Base-by-base conservation (phyloP, 768 basidiomycete species). In the Serendipita indica region DNA sequence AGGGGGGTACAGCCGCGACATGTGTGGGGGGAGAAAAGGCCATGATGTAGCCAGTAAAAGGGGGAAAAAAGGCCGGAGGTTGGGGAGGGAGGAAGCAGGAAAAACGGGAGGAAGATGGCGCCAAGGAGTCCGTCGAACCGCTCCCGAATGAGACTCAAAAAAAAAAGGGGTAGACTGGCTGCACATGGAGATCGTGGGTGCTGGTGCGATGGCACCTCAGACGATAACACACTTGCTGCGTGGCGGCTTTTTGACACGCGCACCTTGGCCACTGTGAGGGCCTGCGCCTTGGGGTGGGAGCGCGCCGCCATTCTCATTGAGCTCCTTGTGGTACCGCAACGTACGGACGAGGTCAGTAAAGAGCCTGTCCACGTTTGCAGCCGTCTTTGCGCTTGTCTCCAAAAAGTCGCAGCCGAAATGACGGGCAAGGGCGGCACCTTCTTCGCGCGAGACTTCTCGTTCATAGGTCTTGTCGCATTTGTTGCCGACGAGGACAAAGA, bases 331-430 rank as follows among this genome's bases (percentile, higher is more conserved):
- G 30, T 57, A 57, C 12, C 88, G 86, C 68, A 91, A 75, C 46
- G 80, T 78, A 61, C 88, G 84, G 59, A 98, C 89, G 61, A 94
- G 80, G 63, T 78, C 84, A 67, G 80, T 89, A 72, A 97, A 98
- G 30, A 94, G 81, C 13, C 78, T 77, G 58, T 97, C 91, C 60
- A 98, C 89, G 67, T 97, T 94, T 67, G 83, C 77, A 49, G 92
- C 83, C 34, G 89, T 92, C 76, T 94, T 94, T 34, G 94, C 94
- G n/a, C 85, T 89, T 32, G 94, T 92, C 70, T 98, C 94, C 69
- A 91, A 83, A 70, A 97, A 94, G 60, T 88, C 87, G 74, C 91
- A 96, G 56, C 89, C 88, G 63, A 93, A 84, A 57, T 80, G 75
- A 63, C 81, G 78, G 32, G 96, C 94, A 57, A 94, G 73, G 6